phyloP scores from a whole-genome alignment of 2,329 filamentous ascomycete species.

The Zymoseptoria ardabiliae region DNA sequence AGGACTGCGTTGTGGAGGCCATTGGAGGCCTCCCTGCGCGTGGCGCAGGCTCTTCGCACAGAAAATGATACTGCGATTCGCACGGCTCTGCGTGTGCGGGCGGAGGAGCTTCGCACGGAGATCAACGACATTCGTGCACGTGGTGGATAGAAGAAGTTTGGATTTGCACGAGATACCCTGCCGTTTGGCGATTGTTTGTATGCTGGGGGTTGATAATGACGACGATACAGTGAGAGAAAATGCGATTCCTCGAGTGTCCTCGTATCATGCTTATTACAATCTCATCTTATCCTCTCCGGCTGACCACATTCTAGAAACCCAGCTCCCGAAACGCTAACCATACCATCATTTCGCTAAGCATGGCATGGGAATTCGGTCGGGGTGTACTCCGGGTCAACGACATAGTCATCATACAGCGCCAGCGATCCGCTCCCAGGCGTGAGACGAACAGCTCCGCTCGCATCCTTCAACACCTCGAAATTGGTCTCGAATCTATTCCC shows the following conservation, averaged over 20 bases:
- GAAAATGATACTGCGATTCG: background rate
- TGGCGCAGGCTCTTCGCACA: background rate
- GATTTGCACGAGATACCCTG: background rate
- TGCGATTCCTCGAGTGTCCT: background rate
- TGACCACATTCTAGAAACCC: no score
- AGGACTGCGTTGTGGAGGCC: background rate
- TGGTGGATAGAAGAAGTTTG: background rate
- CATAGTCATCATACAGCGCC: slow-evolving; percentile 8
- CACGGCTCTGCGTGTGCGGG: background rate
- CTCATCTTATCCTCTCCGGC: no score
- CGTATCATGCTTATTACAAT: background rate
- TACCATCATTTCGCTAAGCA: background rate
- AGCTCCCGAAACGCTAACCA: background rate
- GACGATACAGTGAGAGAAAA: background rate
- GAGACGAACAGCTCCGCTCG: slow-evolving; percentile 1
- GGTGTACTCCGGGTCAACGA: slow-evolving; percentile 1
- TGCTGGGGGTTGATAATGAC: background rate
- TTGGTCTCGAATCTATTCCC: slow-evolving; percentile 5
- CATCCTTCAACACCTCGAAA: slow-evolving; percentile 8
- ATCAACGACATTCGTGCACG: background rate
- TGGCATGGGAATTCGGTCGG: slow-evolving; percentile 10
- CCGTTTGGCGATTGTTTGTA: background rate
- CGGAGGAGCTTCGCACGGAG: background rate
- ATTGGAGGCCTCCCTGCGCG: background rate
- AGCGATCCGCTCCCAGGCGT: slow-evolving; percentile 2